Conservation (phyloP, 257 asterid genomes). For the Salvia splendens region DNA sequence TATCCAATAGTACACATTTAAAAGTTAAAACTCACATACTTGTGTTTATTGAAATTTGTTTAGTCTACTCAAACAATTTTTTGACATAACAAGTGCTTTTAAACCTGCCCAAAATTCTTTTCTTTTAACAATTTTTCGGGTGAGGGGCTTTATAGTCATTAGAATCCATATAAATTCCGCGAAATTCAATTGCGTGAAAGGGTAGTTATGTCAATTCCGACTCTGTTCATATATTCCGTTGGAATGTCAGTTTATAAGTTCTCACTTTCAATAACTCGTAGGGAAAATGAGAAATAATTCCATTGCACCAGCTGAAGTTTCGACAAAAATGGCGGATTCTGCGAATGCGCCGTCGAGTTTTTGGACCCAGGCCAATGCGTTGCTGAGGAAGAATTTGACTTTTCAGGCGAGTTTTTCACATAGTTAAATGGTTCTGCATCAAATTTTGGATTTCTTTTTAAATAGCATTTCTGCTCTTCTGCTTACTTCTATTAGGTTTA, state of each 20-base stretch:
- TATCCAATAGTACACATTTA: no score
- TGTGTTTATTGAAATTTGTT: no score
- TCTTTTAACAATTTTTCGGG: neutral
- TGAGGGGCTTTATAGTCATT: constrained; percentile 36
- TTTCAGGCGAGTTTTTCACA: constrained; percentile 56
- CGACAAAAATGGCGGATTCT: constrained; percentile 33
- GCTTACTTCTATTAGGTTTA: neutral
- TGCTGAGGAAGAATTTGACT: constrained; percentile 81
- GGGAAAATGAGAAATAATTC: neutral
- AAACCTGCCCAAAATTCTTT: no score
- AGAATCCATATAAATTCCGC: neutral
- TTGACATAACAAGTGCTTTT: no score
- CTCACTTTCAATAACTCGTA: constrained; percentile 14
- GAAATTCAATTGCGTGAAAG: constrained; percentile 21
- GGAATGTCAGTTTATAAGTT: constrained; percentile 28
- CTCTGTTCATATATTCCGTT: neutral
- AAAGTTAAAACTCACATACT: no score
- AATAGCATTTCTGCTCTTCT: neutral
- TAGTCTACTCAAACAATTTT: no score
- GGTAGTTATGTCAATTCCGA: constrained; percentile 41
- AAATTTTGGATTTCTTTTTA: neutral
- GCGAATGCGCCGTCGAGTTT: constrained; percentile 56
- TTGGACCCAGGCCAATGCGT: constrained; percentile 88
- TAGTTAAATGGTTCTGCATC: neutral
- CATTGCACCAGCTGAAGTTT: neutral